Evolutionary conservation across 2,329 filamentous ascomycete genomes (phyloP).

Genomic region (Drechslerella dactyloides): DNA sequence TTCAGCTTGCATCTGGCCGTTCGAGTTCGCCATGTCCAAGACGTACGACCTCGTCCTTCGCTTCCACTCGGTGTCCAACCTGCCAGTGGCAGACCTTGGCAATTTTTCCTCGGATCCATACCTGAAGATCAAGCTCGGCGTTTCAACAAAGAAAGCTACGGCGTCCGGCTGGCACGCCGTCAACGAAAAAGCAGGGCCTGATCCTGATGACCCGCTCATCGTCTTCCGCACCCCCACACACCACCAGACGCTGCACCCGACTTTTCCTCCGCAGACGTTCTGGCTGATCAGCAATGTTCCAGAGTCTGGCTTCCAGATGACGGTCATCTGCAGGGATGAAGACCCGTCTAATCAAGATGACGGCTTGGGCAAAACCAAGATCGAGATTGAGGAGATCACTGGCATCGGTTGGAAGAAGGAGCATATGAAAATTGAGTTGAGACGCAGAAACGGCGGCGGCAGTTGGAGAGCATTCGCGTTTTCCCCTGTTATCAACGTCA

Average conservation of each 20-base stretch:
- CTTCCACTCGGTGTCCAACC: slow-evolving; percentile 48
- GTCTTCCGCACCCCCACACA: slow-evolving; percentile 48
- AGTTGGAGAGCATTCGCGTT: slow-evolving; percentile 48
- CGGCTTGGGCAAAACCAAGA: slow-evolving; percentile 40
- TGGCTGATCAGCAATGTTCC: slow-evolving; percentile 46
- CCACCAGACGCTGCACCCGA: slow-evolving; percentile 40
- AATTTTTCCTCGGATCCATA: slow-evolving; percentile 49
- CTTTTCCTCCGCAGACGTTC: slow-evolving; percentile 46
- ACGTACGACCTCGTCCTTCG: slow-evolving; percentile 41
- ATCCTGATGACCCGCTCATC: slow-evolving; percentile 47
- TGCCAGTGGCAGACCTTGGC: slow-evolving; percentile 45
- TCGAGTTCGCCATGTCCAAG: slow-evolving; percentile 15
- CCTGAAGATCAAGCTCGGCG: slow-evolving; percentile 44
- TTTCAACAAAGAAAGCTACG: slow-evolving; percentile 32
- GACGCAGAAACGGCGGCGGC: slow-evolving; percentile 37
- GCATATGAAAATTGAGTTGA: slow-evolving; percentile 47
- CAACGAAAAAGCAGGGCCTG: slow-evolving; percentile 29
- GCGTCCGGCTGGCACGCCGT: slow-evolving; percentile 40
- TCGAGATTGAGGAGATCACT: slow-evolving; percentile 37
- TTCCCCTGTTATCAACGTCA: slow-evolving; percentile 38
- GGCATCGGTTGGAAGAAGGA: slow-evolving; percentile 46
- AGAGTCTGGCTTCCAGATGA: slow-evolving; percentile 42
- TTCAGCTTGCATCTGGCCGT: not conserved
- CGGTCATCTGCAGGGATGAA: slow-evolving; percentile 39
- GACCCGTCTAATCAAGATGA: slow-evolving; percentile 46